These are phyloP conservation scores for Zygotorulaspora chibaensis DNA, from an alignment of 805 yeast species.

Conservation along the genomic window DNA sequence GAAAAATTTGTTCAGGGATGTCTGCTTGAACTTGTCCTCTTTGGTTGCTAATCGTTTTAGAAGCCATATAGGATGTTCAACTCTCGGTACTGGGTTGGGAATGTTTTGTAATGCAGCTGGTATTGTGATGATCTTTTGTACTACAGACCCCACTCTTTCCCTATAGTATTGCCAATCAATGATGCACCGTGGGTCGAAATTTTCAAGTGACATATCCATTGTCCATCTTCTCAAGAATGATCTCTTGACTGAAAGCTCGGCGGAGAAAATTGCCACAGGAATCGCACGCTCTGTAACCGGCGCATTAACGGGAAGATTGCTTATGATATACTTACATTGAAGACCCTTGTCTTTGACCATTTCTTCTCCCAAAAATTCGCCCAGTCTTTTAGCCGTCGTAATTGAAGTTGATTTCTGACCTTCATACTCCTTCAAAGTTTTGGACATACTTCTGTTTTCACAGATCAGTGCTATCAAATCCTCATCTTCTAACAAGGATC, in stretches of 20 bases:
- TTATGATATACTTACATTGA: conserved; percentile 89
- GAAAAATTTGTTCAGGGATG: conserved; percentile 58
- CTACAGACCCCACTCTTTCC: conserved; percentile 86
- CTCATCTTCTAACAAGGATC: conserved; percentile 83
- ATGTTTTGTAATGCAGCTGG: conserved; percentile 95
- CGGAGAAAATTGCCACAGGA: conserved; percentile 92
- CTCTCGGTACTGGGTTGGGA: conserved; percentile 89
- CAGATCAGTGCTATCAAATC: conserved; percentile 93
- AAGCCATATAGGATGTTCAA: conserved; percentile 93
- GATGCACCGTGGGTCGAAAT: conserved; percentile 82
- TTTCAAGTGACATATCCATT: conserved; percentile 65
- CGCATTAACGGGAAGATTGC: conserved; percentile 73
- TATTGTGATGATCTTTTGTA: conserved; percentile 90
- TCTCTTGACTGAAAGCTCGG: conserved; percentile 67
- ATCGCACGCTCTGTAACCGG: conserved; percentile 96
- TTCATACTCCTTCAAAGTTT: conserved; percentile 82
- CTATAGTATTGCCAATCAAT: conserved; percentile 92
- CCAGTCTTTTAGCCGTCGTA: conserved; percentile 88
- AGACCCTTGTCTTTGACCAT: conserved; percentile 96
- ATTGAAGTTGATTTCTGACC: conserved; percentile 91
- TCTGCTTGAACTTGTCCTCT: conserved; percentile 70
- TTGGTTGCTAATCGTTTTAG: conserved; percentile 53
- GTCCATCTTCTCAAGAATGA: conserved; percentile 83
- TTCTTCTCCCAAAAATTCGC: conserved; percentile 91
- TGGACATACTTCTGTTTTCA: conserved; percentile 94